Base-by-base conservation (phyloP, 768 basidiomycete species). In the Candolleomyces aberdarensis region DNA sequence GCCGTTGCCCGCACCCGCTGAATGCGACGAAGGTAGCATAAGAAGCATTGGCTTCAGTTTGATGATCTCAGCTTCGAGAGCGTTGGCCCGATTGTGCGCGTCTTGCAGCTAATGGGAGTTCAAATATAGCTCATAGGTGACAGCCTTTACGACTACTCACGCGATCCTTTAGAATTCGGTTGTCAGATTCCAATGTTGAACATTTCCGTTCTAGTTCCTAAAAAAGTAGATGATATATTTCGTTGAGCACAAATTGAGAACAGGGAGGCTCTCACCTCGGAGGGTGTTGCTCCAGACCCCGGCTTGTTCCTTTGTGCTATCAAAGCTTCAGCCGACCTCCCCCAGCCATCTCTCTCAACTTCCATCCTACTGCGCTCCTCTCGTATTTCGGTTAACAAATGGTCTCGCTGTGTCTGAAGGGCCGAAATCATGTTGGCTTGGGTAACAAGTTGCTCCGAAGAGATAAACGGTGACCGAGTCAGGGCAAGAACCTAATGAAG, bases 1-100 rank as follows among this genome's bases (percentile, higher is more conserved):
- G 19, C 44, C 9, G 44, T 17, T 46, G 36, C 36, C 11, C 36
- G 36, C 36, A 11, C 36, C 6, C 36, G 36, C 11, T 11, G 36
- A 36, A 17, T 9, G 41, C 48, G 75, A 65, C 20, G 73, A 76
- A 19, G 87, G 83, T 52, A 87, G 84, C 80, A 90, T 84, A 14
- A 90, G 74, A 49, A 92, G 78, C 40, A 91, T 71, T 0, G 91
- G 91, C 51, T 85, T 84, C 36, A 92, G 79, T 62, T 84, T 83
- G 2, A 75, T 71, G 8, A 92, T 76, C 68, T 92, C 90, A 11
- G 78, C 67, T 72, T 92, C 90, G 0, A 92, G 78, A 1, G 76
- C 63, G 26, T 78, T 71, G 11, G 87, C 71, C 43, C 87, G 83
- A 5, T 69, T 66, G 63, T 87, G 83, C 0, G 83, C 77, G 58